phyloP scores from a whole-genome alignment of 148 eudicot species.

The Persicaria maculosa region DNA sequence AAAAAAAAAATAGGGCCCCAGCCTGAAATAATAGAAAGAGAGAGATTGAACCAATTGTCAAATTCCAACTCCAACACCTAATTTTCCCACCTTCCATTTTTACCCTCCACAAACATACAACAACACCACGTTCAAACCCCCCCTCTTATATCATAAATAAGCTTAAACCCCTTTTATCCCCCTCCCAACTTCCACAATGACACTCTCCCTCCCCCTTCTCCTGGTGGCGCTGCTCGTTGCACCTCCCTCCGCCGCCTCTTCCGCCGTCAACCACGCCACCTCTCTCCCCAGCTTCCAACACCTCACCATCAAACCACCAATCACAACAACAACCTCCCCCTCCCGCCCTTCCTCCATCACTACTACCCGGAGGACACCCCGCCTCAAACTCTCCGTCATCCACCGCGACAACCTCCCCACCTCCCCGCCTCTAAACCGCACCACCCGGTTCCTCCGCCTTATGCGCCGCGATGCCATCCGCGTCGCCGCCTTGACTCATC shows the following conservation, averaged over 20 bases:
- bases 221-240: conserved; percentile 1
- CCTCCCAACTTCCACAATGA: not conserved
- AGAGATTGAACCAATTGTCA: not conserved
- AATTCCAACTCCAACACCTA: not conserved
- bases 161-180: not conserved
- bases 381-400: conserved; percentile 40
- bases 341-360: not conserved
- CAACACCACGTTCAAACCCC: not conserved
- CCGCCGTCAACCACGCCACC: conserved; percentile 17
- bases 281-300: conserved; percentile 42
- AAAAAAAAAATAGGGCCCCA: no score
- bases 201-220: not conserved
- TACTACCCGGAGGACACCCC: not conserved
- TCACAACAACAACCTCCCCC: conserved; percentile 16
- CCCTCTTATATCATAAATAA: not conserved
- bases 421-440: conserved; percentile 17
- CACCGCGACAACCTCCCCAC: conserved; percentile 51
- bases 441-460: conserved; percentile 41
- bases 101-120: not conserved
- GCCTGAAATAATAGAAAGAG: not conserved
- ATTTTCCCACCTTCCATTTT: not conserved
- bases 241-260: conserved; percentile 9
- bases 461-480: conserved; percentile 47
- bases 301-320: conserved; percentile 31
- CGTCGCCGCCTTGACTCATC: conserved; percentile 31